Percentiles rank a stretch among this genome's conserved stretches.
Evolutionary conservation across 345 rosid genomes (phyloP).

Genomic region (Salix caprea): DNA sequence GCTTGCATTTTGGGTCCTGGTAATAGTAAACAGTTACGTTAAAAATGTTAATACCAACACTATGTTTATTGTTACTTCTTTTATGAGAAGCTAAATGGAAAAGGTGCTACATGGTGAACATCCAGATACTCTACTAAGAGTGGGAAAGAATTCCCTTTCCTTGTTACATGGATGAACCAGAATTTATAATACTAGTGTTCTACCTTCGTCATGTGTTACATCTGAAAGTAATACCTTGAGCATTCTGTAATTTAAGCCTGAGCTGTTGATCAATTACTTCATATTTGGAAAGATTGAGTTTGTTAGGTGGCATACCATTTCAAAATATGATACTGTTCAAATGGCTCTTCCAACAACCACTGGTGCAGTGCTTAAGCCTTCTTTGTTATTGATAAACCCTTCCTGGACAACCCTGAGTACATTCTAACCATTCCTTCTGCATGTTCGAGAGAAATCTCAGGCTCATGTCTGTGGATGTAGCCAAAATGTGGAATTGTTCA

Average conservation of each 20-base stretch:
- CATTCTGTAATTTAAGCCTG: neutral
- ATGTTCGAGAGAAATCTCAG: neutral
- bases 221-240: neutral
- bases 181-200: neutral
- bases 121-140: neutral
- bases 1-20: neutral
- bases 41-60: neutral
- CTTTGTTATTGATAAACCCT: neutral
- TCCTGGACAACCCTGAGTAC: neutral
- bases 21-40: neutral
- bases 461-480: neutral
- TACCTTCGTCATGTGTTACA: neutral
- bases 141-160: neutral
- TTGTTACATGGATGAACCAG: neutral
- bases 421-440: neutral
- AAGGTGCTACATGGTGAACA: neutral
- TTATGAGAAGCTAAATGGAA: neutral
- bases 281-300: neutral
- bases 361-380: neutral
- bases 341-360: neutral
- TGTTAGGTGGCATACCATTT: neutral
- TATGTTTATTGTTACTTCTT: neutral
- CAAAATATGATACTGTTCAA: neutral
- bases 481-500: neutral
- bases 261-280: neutral